Conservation (phyloP, 768 basidiomycete species). For the Suillus subaureus region DNA sequence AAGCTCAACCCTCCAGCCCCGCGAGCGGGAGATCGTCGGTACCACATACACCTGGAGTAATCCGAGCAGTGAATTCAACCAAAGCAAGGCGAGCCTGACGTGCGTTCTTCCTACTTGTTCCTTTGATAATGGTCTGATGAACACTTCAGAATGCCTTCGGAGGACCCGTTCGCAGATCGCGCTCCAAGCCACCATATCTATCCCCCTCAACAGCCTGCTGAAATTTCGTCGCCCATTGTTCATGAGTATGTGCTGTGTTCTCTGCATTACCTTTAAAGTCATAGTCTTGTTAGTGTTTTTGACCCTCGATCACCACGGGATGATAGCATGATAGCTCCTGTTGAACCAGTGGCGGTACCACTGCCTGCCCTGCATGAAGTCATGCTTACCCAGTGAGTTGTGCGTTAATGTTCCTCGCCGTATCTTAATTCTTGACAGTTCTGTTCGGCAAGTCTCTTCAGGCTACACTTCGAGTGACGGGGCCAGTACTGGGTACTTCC, state of each 20-base stretch:
- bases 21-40: conserved; percentile 33
- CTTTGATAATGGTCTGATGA: not conserved
- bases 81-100: conserved; percentile 18
- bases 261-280: not conserved
- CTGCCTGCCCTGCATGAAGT: conserved; percentile 38
- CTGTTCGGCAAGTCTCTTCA: conserved; percentile 17
- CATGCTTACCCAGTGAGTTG: conserved; percentile 26
- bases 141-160: conserved; percentile 14
- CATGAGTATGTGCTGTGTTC: conserved; percentile 26
- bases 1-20: conserved; percentile 24
- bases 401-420: not conserved
- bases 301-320: conserved; percentile 38
- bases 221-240: conserved; percentile 13
- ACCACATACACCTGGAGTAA: conserved; percentile 36
- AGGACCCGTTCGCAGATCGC: conserved; percentile 32
- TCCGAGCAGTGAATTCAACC: conserved; percentile 24
- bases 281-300: conserved; percentile 12
- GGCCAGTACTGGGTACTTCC: conserved; percentile 16
- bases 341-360: conserved; percentile 29
- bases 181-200: conserved; percentile 8
- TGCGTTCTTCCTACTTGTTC: conserved; percentile 15
- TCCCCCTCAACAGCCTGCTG: conserved; percentile 6
- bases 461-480: conserved; percentile 22
- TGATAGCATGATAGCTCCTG: conserved; percentile 26
- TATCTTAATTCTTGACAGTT: conserved; percentile 15